A percentile compares a stretch with the other conserved stretches of the same genome.
phyloP scores from a whole-genome alignment of 768 basidiomycete species.

The Boletus pseudopeckii region DNA sequence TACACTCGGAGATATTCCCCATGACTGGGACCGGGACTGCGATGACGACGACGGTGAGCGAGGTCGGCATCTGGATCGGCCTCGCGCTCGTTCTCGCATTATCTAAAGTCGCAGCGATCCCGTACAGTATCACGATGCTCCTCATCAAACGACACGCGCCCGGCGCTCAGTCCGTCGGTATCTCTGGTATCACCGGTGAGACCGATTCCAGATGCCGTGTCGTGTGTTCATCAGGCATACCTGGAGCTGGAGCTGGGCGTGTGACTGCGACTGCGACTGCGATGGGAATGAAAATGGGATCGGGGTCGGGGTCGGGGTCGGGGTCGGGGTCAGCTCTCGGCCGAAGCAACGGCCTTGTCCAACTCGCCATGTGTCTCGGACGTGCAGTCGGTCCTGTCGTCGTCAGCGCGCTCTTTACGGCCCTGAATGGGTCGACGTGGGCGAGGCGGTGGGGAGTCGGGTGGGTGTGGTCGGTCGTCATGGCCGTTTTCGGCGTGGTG shows the following conservation, averaged over 20 bases:
- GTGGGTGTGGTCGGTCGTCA: slow-evolving; percentile 11
- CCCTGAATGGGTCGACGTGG: slow-evolving; percentile 9
- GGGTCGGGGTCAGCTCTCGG: slow-evolving; percentile 39
- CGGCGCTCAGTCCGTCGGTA: background rate
- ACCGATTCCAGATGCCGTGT: background rate
- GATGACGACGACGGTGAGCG: background rate
- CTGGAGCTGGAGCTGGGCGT: no score
- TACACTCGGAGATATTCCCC: background rate
- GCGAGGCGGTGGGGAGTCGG: background rate
- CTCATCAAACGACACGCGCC: slow-evolving; percentile 50
- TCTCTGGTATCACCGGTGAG: background rate
- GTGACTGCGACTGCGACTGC: background rate
- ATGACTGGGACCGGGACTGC: background rate
- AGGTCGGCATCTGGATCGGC: slow-evolving; percentile 44
- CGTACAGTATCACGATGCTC: slow-evolving; percentile 52
- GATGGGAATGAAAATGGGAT: background rate
- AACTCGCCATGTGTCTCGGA: slow-evolving; percentile 52
- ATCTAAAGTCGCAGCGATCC: slow-evolving; percentile 25
- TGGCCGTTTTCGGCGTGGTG: background rate
- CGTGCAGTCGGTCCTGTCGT: slow-evolving; percentile 49
- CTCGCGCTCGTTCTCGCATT: slow-evolving; percentile 40
- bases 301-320: no score
- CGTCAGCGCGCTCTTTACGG: slow-evolving; percentile 21
- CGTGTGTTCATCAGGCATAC: background rate
- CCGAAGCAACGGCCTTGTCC: slow-evolving; percentile 59